Percentiles rank a stretch among this genome's conserved stretches.
phyloP scores from a whole-genome alignment of 2,329 filamentous ascomycete genomes.

The Grosmannia clavigera region DNA sequence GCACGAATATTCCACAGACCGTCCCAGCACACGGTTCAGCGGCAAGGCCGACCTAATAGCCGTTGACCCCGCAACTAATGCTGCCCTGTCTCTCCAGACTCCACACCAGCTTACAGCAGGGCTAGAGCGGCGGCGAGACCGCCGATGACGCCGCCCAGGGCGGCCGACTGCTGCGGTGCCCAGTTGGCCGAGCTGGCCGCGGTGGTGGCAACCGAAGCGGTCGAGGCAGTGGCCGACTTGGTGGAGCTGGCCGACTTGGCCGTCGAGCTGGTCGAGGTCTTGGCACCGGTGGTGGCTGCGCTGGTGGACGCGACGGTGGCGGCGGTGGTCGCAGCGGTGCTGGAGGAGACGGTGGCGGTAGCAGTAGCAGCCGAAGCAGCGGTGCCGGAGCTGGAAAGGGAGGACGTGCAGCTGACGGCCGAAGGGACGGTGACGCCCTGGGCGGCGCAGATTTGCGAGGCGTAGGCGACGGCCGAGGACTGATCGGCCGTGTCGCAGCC shows the following conservation, averaged over 20 bases:
- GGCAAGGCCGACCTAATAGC: no score
- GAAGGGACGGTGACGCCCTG: slow-evolving; percentile 22
- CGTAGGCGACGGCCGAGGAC: slow-evolving; percentile 18
- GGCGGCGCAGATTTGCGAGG: slow-evolving; percentile 20
- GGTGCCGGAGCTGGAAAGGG: neutral
- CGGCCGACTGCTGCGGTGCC: slow-evolving; percentile 10
- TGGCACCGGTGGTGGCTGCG: neutral
- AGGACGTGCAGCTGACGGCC: slow-evolving; percentile 16
- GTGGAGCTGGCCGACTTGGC: neutral
- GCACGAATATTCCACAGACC: no score
- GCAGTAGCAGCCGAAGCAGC: slow-evolving; percentile 2
- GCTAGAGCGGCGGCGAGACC: slow-evolving; percentile 12
- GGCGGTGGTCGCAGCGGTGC: slow-evolving; percentile 4
- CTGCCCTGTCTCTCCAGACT: neutral
- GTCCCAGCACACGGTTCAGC: no score
- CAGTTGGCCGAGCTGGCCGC: slow-evolving; percentile 5
- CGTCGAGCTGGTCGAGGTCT: neutral
- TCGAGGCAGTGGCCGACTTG: neutral
- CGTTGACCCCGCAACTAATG: neutral
- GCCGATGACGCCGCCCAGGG: slow-evolving; percentile 11
- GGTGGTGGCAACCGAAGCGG: neutral
- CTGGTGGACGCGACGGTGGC: slow-evolving; percentile 3
- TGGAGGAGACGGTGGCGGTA: slow-evolving; percentile 5
- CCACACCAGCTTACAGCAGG: slow-evolving; percentile 10
- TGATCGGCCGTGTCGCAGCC: slow-evolving; percentile 19